phyloP scores from a whole-genome alignment of 345 rosid genomes.

The sweet orange (Citrus sinensis) region DVS_A1.0 CM039161.1:2860001-2860500 shows the following conservation, averaged over 20 bases:
- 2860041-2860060: not conserved
- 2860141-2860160: conserved; percentile 22
- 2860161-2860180: conserved; percentile 6
- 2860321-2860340: not conserved
- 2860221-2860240: not conserved
- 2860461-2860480: not conserved
- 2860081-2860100: conserved; percentile 18
- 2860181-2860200: conserved; percentile 15
- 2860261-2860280: not conserved
- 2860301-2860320: not conserved
- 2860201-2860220: conserved; percentile 15
- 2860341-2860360: not conserved
- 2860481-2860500: not conserved
- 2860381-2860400: not conserved
- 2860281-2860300: not conserved
- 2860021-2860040: not conserved
- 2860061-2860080: not conserved
- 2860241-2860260: conserved; percentile 1
- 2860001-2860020: conserved; percentile 49
- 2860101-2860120: conserved; percentile 72
- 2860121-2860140: conserved; percentile 46
- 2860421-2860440: not conserved
- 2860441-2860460: not conserved
- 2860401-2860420: not conserved
- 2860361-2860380: not conserved